These are phyloP conservation scores for Hanseniaspora pseudoguilliermondii DNA, from an alignment of 805 yeast genomes.

Conservation along the genomic window DNA sequence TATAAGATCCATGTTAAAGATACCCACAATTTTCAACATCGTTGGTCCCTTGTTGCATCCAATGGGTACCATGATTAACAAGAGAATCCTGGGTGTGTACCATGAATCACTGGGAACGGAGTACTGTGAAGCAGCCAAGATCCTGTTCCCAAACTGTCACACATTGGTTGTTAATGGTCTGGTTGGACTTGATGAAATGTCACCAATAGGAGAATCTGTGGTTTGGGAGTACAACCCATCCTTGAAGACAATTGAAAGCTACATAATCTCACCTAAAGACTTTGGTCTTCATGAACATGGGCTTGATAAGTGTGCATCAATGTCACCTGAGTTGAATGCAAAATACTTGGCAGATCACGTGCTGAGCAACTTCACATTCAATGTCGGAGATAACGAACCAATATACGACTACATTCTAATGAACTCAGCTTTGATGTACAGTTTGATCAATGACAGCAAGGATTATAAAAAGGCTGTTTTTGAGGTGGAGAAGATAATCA, in stretches of 20 bases:
- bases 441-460: conserved; percentile 53
- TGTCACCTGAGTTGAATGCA: conserved; percentile 83
- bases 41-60: conserved; percentile 93
- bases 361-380: conserved; percentile 31
- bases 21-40: conserved; percentile 88
- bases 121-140: conserved; percentile 68
- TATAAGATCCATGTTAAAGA: conserved; percentile 64
- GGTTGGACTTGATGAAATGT: conserved; percentile 83
- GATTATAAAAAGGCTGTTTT: conserved; percentile 69
- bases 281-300: conserved; percentile 71
- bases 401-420: conserved; percentile 78
- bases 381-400: conserved; percentile 33
- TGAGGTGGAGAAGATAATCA: conserved; percentile 56
- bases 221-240: conserved; percentile 47
- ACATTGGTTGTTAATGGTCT: conserved; percentile 91
- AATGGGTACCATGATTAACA: conserved; percentile 47
- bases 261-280: conserved; percentile 52
- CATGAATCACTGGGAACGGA: conserved; percentile 64
- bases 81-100: conserved; percentile 84
- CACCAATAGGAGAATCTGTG: conserved; percentile 72
- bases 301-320: conserved; percentile 56
- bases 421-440: conserved; percentile 80
- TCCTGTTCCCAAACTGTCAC: conserved; percentile 34
- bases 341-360: conserved; percentile 31
- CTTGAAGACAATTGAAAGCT: conserved; percentile 31